Base-by-base conservation (phyloP, 225 moss, liverwort and hornwort genomes). In the Pseudisothecium myosuroides region DNA sequence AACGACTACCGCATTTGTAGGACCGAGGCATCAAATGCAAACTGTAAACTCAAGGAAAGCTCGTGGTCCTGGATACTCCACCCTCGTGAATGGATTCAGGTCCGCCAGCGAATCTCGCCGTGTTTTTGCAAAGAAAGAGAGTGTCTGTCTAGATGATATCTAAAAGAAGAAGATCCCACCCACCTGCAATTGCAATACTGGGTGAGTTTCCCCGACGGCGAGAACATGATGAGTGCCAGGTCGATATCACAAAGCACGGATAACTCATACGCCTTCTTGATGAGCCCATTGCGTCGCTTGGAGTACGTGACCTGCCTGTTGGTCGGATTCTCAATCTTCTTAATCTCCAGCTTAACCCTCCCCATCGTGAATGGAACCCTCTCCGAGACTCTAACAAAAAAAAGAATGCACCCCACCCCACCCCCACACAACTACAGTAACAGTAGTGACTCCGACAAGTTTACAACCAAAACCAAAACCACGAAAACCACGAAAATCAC, bases 281-380 rank as follows among this genome's bases (percentile, higher is more conserved):
- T 93, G 81, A 94, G 93, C 56, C 94, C 94, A 93, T 94, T 94
- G 73, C 94, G 91, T 67, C 94, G 76, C 89, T 94, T 94, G 49
- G 94, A 94, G 84, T 94, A 94, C n/a, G 94, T 94, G 47, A 94
- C 94, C 90, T 94, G 94, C 34, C 94, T 88, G 81, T 93, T 94
- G 71, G 94, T 93, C 45, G 93, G 92, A 92, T 94, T 94, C 93
- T 94, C 94, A 29, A 94, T 94, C 94, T 93, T 94, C 94, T 94
- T 94, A 83, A 94, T 94, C 90, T 94, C 94, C 86, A 94, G 88
- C 90, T 94, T 94, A 28, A 94, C 94, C 90, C 94, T 88, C 90
- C 94, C 94, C 94, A 94, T 94, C 66, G 85, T 56, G 69, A 68
- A n/a, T 47, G 24, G 31, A 41, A 62, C 60, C 68, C 39, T n/a